These are phyloP conservation scores for Glaciozyma martinii DNA, from an alignment of 768 basidiomycete genomes.

Conservation along the genomic window DNA sequence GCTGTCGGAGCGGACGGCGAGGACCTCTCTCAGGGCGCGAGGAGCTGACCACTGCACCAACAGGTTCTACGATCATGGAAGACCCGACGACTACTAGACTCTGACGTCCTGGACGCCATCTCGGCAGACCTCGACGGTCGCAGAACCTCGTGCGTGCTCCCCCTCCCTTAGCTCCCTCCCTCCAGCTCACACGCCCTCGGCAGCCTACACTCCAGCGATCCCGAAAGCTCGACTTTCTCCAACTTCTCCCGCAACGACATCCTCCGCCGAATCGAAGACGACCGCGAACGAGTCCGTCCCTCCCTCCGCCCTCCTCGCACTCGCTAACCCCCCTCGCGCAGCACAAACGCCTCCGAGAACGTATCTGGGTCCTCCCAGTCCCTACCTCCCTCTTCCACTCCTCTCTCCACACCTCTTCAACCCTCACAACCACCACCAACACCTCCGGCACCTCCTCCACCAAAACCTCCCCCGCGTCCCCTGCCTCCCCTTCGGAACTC, in stretches of 20 bases:
- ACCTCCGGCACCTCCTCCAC: constrained; percentile 20
- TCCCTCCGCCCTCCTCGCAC: not conserved
- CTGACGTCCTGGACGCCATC: constrained; percentile 22
- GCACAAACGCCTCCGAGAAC: constrained; percentile 45
- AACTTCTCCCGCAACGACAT: constrained; percentile 43
- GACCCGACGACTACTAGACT: constrained; percentile 26
- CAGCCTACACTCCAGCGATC: constrained; percentile 3
- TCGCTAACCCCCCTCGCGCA: constrained; percentile 10
- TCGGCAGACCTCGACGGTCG: constrained; percentile 14
- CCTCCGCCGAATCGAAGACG: constrained; percentile 44
- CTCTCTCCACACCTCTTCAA: constrained; percentile 5
- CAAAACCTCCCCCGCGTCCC: constrained; percentile 40
- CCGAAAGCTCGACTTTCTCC: constrained; percentile 11
- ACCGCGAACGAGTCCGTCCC: constrained; percentile 41
- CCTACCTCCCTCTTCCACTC: constrained; percentile 31
- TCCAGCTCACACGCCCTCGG: not conserved
- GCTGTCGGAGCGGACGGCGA: constrained; percentile 32
- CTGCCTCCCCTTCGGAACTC: constrained; percentile 38
- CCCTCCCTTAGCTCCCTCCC: not conserved
- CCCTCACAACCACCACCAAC: constrained; percentile 3
- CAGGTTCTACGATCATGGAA: constrained; percentile 33
- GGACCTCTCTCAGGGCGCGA: constrained; percentile 29
- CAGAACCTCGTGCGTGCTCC: constrained; percentile 14
- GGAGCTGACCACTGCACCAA: constrained; percentile 32
- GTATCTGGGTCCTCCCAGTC: constrained; percentile 45